Evolutionary conservation across 1,284 basidiomycete genomes (phyloP).

Genomic region (Meira miltonrushii): DNA sequence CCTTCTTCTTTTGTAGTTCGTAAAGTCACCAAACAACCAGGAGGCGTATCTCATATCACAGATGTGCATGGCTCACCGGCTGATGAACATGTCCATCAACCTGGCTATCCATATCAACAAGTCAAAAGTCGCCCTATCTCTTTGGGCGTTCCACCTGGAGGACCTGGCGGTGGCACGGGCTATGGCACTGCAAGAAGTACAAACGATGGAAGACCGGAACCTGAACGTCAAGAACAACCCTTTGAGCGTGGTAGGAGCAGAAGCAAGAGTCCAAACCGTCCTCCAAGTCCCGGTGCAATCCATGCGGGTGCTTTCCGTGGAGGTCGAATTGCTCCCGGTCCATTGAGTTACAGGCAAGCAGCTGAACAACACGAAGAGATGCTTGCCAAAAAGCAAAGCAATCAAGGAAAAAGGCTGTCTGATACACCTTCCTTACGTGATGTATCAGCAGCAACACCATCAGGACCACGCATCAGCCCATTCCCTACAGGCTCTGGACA

Average conservation of each 20-base stretch:
- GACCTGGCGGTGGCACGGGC: slow-evolving; percentile 38
- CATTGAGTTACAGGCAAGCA: slow-evolving; percentile 22
- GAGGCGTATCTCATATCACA: slow-evolving; percentile 24
- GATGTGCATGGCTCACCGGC: slow-evolving; percentile 14
- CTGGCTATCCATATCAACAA: slow-evolving; percentile 14
- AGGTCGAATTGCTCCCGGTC: slow-evolving; percentile 23
- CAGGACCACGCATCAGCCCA: neutral
- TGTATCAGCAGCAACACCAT: neutral
- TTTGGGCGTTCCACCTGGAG: slow-evolving; percentile 41
- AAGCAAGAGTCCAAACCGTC: slow-evolving; percentile 16
- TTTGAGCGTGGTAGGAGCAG: neutral
- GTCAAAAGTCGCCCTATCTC: slow-evolving; percentile 20
- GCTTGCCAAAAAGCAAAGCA: neutral
- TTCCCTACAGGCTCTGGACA: neutral
- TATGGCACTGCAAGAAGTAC: slow-evolving; percentile 33
- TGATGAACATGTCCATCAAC: slow-evolving; percentile 20
- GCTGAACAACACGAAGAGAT: neutral
- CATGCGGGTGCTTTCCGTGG: slow-evolving; percentile 29
- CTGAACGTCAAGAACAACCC: slow-evolving; percentile 20
- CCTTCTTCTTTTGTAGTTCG: slow-evolving; percentile 31
- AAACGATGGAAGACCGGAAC: slow-evolving; percentile 42
- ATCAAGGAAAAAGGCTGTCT: neutral
- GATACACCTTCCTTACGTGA: neutral
- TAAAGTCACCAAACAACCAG: slow-evolving; percentile 34
- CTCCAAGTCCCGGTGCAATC: slow-evolving; percentile 21